A percentile compares a stretch with the other conserved stretches of the same genome.
These are phyloP conservation scores for Amylocystis lapponica DNA, from an alignment of 768 basidiomycete species.

Conservation along the genomic window DNA sequence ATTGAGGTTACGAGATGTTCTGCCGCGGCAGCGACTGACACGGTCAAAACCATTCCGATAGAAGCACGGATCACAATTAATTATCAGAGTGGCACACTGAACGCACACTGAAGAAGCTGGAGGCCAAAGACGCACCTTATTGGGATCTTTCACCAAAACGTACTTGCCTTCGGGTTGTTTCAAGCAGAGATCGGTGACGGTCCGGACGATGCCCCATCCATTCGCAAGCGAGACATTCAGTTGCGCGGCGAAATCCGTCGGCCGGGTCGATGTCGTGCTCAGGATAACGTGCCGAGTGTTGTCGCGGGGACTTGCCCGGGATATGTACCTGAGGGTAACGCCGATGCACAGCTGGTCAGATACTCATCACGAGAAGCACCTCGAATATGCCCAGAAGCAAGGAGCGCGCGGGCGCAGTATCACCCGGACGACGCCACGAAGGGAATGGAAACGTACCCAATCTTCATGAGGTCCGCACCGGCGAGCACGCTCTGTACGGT, in stretches of 20 bases:
- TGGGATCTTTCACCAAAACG: constrained; percentile 95
- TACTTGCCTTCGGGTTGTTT: constrained; percentile 99
- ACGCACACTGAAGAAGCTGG: neutral
- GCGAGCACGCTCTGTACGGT: constrained; percentile 92
- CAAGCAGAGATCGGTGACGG: constrained; percentile 89
- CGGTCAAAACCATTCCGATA: no score
- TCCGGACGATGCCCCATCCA: constrained; percentile 98
- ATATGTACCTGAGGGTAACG: constrained; percentile 68
- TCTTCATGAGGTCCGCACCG: constrained; percentile 94
- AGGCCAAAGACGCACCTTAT: constrained; percentile 57
- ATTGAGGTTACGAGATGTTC: no score
- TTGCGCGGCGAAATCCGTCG: constrained; percentile 89
- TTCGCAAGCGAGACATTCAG: constrained; percentile 93
- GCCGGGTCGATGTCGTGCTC: constrained; percentile 91
- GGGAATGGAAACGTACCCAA: constrained; percentile 67
- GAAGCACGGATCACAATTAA: no score
- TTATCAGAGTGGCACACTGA: no score
- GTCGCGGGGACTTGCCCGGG: constrained; percentile 89
- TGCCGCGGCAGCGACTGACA: no score
- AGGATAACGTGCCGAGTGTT: constrained; percentile 94
- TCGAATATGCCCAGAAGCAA: neutral
- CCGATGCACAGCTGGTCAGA: no score
- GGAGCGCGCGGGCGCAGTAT: neutral
- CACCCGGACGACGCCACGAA: neutral
- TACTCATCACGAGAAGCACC: constrained; percentile 12